A percentile compares a stretch with the other conserved stretches of the same genome.
Evolutionary conservation across 768 basidiomycete genomes (phyloP).

Genomic region (Mycena leptocephala): DNA sequence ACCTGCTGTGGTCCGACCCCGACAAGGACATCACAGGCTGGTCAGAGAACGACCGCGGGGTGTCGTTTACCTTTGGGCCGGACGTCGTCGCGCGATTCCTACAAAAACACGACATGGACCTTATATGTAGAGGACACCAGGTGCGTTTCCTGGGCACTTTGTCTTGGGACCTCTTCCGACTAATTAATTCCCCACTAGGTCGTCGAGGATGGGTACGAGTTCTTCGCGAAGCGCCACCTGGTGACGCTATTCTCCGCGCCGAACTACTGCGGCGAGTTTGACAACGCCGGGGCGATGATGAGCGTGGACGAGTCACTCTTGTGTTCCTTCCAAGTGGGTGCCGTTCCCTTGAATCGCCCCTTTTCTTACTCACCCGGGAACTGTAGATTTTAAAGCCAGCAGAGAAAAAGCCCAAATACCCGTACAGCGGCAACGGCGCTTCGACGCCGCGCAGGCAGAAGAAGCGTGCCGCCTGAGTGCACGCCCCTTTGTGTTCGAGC

Average conservation of each 20-base stretch:
- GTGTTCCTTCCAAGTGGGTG: conserved; percentile 95
- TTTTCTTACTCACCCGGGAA: not conserved
- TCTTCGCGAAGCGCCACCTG: conserved; percentile 97
- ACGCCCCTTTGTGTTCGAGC: no score
- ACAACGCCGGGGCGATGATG: conserved; percentile 99
- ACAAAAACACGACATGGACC: conserved; percentile 99
- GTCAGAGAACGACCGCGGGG: conserved; percentile 99
- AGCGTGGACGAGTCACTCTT: conserved; percentile 97
- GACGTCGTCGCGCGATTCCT: conserved; percentile 98
- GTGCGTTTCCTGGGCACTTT: conserved; percentile 61
- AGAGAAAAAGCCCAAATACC: conserved; percentile 97
- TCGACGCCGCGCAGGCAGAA: conserved; percentile 58
- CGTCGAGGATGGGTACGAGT: conserved; percentile 99
- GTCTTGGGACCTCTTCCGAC: not conserved
- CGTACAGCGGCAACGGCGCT: conserved; percentile 68
- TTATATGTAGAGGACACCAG: conserved; percentile 99
- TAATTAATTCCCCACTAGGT: conserved; percentile 70
- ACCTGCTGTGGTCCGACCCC: conserved; percentile 98
- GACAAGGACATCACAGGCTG: conserved; percentile 99
- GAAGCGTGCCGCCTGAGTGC: conserved; percentile 15
- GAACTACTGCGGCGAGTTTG: conserved; percentile 96
- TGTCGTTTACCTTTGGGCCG: conserved; percentile 98
- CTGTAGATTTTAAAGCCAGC: conserved; percentile 96
- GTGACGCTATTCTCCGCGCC: conserved; percentile 98
- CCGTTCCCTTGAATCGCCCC: not conserved